These are phyloP conservation scores for Pythium aphanidermatum DNA, from an alignment of 352 stramenopile genomes.

Conservation along the genomic window DNA sequence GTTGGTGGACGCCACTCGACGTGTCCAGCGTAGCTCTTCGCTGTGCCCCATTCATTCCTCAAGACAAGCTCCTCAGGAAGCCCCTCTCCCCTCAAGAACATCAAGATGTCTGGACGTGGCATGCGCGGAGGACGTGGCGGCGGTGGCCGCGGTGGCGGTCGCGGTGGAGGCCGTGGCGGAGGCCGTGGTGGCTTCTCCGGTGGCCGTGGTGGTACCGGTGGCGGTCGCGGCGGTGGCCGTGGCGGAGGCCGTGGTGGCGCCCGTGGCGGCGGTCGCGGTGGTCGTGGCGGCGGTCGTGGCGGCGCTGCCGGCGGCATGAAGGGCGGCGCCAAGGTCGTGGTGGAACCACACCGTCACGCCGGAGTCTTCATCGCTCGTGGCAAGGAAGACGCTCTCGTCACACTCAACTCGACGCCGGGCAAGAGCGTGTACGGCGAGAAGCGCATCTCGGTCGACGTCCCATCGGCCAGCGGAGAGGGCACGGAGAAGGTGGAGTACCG, in stretches of 20 bases:
- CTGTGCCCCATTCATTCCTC: not conserved
- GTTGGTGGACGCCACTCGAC: constrained; percentile 14
- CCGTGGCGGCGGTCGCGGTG: constrained; percentile 34
- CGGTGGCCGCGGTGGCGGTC: constrained; percentile 30
- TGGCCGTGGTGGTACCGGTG: constrained; percentile 30
- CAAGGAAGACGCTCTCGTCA: constrained; percentile 99
- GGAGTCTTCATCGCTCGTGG: constrained; percentile 97
- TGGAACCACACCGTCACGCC: constrained; percentile 97
- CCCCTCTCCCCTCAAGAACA: not conserved
- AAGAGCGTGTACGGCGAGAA: constrained; percentile 99
- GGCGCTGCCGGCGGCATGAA: constrained; percentile 88
- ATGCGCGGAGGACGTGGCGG: constrained; percentile 44
- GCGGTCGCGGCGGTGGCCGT: constrained; percentile 30
- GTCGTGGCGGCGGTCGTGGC: constrained; percentile 59
- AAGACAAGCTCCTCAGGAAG: not conserved
- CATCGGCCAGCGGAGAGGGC: constrained; percentile 76
- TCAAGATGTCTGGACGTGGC: constrained; percentile 50
- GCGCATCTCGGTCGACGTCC: constrained; percentile 96
- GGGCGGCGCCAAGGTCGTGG: constrained; percentile 95
- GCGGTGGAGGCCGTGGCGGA: constrained; percentile 49
- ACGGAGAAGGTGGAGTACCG: constrained; percentile 98
- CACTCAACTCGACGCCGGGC: constrained; percentile 96
- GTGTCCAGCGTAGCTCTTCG: not conserved
- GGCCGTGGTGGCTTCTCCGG: constrained; percentile 46
- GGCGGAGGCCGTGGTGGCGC: constrained; percentile 37